These are phyloP conservation scores for Cryptococcus sp. DNA, from an alignment of 1,284 basidiomycete species.

Conservation along the genomic window DNA sequence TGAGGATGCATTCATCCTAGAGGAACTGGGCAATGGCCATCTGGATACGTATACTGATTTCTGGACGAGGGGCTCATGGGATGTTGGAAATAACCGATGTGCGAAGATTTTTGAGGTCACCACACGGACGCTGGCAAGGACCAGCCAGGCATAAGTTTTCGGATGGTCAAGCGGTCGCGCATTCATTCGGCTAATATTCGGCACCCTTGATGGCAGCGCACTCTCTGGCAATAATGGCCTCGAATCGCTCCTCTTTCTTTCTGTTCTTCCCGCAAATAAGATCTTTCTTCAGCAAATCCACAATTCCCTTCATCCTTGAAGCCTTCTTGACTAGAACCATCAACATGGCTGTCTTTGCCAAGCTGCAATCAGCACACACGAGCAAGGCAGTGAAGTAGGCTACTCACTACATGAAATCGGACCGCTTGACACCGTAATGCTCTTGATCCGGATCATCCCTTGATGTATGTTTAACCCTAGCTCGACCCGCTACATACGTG, in stretches of 20 bases:
- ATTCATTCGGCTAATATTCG: conserved; percentile 14
- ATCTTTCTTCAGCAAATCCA: conserved; percentile 16
- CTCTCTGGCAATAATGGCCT: conserved; percentile 7
- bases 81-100: too few species aligned
- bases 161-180: background rate
- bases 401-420: conserved; percentile 61
- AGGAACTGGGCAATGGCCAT: background rate
- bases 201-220: conserved; percentile 23
- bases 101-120: too few species aligned
- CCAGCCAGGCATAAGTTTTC: too few species aligned
- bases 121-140: too few species aligned
- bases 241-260: background rate
- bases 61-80: too few species aligned
- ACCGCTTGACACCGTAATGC: conserved; percentile 52
- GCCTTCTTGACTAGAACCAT: conserved; percentile 58
- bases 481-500: conserved; percentile 37
- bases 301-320: conserved; percentile 19
- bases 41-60: too few species aligned
- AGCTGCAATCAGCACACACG: conserved; percentile 53
- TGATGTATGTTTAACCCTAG: conserved; percentile 31
- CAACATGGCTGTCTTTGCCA: conserved; percentile 73
- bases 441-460: conserved; percentile 13
- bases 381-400: background rate
- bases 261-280: conserved; percentile 9
- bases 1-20: conserved; percentile 32